phyloP scores from a whole-genome alignment of 768 basidiomycete genomes.

The Tricholoma flavovirens region DNA sequence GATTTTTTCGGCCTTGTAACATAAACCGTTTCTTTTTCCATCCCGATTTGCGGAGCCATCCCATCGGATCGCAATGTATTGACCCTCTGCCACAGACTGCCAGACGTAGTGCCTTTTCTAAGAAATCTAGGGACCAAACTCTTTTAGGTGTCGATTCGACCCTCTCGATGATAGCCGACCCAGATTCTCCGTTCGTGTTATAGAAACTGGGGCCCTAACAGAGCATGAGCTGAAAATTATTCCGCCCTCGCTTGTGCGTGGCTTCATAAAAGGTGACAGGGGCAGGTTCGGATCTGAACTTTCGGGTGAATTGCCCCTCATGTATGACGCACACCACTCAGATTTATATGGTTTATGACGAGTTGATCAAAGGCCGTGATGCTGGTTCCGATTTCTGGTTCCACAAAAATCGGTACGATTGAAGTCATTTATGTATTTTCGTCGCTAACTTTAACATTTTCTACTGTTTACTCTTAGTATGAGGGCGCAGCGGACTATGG shows the following conservation, averaged over 20 bases:
- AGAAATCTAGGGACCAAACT: slow-evolving; percentile 27
- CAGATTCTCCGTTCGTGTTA: background rate
- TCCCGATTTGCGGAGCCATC: slow-evolving; percentile 49
- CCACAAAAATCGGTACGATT: slow-evolving; percentile 67
- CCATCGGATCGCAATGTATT: slow-evolving; percentile 52
- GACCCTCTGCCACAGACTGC: slow-evolving; percentile 47
- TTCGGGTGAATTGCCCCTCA: too few species aligned
- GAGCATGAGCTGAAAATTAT: slow-evolving; percentile 56
- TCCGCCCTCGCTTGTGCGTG: slow-evolving; percentile 53
- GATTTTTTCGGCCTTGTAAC: background rate
- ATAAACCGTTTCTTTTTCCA: slow-evolving; percentile 56
- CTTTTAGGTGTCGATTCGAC: slow-evolving; percentile 33
- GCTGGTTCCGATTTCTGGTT: slow-evolving; percentile 61
- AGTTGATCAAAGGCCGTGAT: too few species aligned
- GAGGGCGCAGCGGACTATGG: too few species aligned
- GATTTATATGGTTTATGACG: too few species aligned
- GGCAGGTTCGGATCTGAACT: slow-evolving; percentile 53
- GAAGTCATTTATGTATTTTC: background rate
- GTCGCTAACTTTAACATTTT: too few species aligned
- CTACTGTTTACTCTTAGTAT: slow-evolving; percentile 41
- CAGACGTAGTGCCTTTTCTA: slow-evolving; percentile 41
- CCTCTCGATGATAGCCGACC: slow-evolving; percentile 20
- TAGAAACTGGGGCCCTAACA: slow-evolving; percentile 72
- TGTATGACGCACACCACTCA: too few species aligned
- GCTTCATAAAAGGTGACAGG: slow-evolving; percentile 44